A percentile compares a stretch with the other conserved stretches of the same genome.
These are phyloP conservation scores for Fragaria nilgerrensis DNA, from an alignment of 306 rosid species.

Conservation along the genomic window DNA sequence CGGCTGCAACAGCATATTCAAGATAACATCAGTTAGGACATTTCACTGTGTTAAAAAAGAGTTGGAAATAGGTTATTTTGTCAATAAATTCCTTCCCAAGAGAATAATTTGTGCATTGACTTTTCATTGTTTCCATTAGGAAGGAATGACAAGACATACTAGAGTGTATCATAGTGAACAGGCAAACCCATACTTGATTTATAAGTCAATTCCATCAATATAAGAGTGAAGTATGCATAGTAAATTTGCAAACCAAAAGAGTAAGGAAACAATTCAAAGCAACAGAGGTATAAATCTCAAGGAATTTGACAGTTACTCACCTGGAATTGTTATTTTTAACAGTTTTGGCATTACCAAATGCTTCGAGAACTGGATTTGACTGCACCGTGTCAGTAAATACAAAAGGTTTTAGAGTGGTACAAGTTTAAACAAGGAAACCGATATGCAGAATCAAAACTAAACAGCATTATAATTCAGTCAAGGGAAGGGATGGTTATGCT, in stretches of 20 bases:
- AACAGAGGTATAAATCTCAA: neutral
- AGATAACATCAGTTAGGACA: conserved; percentile 31
- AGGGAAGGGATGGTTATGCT: neutral
- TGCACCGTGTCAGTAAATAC: conserved; percentile 35
- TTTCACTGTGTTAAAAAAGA: conserved; percentile 8
- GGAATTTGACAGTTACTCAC: conserved; percentile 37
- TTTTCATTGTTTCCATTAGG: neutral
- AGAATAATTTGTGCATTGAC: neutral
- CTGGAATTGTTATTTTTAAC: conserved; percentile 90
- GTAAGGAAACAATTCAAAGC: neutral
- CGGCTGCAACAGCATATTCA: conserved; percentile 61
- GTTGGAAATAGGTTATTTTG: conserved; percentile 17
- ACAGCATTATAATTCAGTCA: conserved; percentile 4
- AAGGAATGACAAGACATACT: neutral
- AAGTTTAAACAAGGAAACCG: conserved; percentile 1
- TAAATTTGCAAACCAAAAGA: neutral
- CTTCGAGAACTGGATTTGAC: conserved; percentile 99
- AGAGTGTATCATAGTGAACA: neutral
- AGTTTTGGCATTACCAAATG: conserved; percentile 93
- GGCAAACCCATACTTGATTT: neutral
- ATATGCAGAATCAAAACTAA: neutral
- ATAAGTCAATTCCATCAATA: neutral
- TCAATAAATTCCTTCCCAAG: neutral
- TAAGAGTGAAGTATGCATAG: neutral
- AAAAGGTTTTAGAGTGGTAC: neutral